Evolutionary conservation across 106 monocot genomes (phyloP).

Genomic region (Apostasia ramifera): DNA sequence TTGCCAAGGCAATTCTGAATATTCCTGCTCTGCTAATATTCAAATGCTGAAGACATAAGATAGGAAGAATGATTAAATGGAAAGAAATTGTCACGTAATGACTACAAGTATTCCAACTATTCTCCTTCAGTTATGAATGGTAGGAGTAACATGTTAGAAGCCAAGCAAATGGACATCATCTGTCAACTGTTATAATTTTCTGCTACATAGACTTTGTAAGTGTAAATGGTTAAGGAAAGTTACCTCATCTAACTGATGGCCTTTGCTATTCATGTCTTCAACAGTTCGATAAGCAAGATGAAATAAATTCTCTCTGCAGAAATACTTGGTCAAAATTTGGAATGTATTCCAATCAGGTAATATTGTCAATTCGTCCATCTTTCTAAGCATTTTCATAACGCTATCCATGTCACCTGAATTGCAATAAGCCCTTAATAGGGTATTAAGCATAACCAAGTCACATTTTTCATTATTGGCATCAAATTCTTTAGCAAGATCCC

Average conservation of each 20-base stretch:
- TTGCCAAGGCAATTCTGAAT: too few relatives aligned
- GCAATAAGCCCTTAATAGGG: slow-evolving; percentile 78
- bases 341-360: slow-evolving; percentile 95
- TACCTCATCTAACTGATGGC: slow-evolving; percentile 88
- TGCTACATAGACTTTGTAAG: neutral
- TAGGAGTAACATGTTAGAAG: too few relatives aligned
- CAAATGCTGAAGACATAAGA: too few relatives aligned
- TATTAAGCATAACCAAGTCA: slow-evolving; percentile 90
- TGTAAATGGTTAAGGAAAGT: neutral
- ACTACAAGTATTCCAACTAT: too few relatives aligned
- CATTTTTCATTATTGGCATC: slow-evolving; percentile 63
- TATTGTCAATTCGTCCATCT: slow-evolving; percentile 73
- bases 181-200: too few relatives aligned
- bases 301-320: slow-evolving; percentile 69
- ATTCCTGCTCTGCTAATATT: too few relatives aligned
- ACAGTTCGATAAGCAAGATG: slow-evolving; percentile 75
- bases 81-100: too few relatives aligned
- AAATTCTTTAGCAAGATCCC: slow-evolving; percentile 68
- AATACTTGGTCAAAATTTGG: slow-evolving; percentile 87
- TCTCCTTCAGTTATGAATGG: too few relatives aligned
- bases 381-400: slow-evolving; percentile 70
- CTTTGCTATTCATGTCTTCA: slow-evolving; percentile 84
- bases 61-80: too few relatives aligned
- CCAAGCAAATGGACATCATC: too few relatives aligned
- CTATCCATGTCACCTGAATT: slow-evolving; percentile 82